phyloP scores from a whole-genome alignment of 306 rosid species.

The Canavalia gladiata region DNA sequence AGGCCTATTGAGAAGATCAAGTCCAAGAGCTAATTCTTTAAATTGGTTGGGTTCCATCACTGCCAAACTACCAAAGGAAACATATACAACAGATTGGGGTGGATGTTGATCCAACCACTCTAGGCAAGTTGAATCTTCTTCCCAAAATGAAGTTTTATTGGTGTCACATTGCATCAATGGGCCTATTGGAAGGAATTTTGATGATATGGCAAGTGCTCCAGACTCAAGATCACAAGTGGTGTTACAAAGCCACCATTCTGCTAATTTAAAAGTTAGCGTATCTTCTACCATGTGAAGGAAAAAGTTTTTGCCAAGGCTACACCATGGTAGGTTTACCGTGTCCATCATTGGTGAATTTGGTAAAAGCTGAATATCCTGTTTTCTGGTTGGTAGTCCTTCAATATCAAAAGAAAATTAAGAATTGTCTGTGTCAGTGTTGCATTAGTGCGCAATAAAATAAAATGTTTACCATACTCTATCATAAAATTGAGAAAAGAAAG shows the following conservation, averaged over 20 bases:
- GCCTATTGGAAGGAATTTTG: conserved; percentile 45
- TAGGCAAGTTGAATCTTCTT: conserved; percentile 38
- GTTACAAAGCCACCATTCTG: conserved; percentile 56
- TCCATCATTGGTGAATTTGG: conserved; percentile 34
- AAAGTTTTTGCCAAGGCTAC: background rate
- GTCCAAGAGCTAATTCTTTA: conserved; percentile 47
- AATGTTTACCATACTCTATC: no score
- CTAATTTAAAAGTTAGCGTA: background rate
- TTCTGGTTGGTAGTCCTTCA: conserved; percentile 40
- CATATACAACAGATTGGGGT: conserved; percentile 32
- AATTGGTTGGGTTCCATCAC: conserved; percentile 19
- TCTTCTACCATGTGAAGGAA: conserved; percentile 37
- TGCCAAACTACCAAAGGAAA: conserved; percentile 48
- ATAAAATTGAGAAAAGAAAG: no score
- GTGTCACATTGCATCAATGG: conserved; percentile 31
- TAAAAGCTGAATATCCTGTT: conserved; percentile 29
- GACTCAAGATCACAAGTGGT: conserved; percentile 47
- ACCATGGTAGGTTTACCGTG: conserved; percentile 5
- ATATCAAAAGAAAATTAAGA: background rate
- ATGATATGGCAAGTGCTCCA: conserved; percentile 3
- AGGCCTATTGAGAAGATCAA: conserved; percentile 44
- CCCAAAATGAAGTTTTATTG: conserved; percentile 26
- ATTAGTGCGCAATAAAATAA: background rate
- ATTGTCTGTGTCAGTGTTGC: background rate
- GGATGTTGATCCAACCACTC: conserved; percentile 39